These are phyloP conservation scores for Aureobasidium zeae DNA, from an alignment of 2,329 filamentous ascomycete genomes.

Conservation along the genomic window DNA sequence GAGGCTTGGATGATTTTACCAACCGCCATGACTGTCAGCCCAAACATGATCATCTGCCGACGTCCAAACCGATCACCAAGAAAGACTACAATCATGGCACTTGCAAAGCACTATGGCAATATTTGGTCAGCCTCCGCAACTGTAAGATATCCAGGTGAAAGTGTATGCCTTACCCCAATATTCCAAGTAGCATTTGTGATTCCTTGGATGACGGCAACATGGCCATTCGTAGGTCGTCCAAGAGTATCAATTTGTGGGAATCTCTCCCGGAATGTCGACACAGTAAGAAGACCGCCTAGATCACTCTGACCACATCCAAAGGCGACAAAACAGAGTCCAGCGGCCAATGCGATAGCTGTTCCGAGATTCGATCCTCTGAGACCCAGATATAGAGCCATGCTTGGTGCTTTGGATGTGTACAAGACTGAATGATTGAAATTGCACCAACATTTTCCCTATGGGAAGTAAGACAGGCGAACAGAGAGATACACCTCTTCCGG, in stretches of 20 bases:
- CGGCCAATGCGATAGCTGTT: conserved; percentile 19
- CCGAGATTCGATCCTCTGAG: conserved; percentile 18
- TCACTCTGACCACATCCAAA: conserved; percentile 56
- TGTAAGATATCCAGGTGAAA: not conserved
- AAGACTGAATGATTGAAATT: conserved; percentile 1
- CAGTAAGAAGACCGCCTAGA: conserved; percentile 50
- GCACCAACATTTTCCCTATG: conserved; percentile 1
- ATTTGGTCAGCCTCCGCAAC: conserved; percentile 1
- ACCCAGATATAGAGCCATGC: conserved; percentile 20
- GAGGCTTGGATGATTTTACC: conserved; percentile 51
- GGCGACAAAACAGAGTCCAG: conserved; percentile 25
- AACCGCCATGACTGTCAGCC: conserved; percentile 48
- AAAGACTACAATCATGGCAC: conserved; percentile 35
- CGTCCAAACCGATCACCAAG: conserved; percentile 52
- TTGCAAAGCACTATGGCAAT: conserved; percentile 31
- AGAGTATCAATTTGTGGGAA: conserved; percentile 36
- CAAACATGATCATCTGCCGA: conserved; percentile 50
- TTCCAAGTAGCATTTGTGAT: conserved; percentile 34
- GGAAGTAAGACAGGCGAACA: conserved; percentile 4
- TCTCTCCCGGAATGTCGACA: conserved; percentile 48
- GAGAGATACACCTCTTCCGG: conserved; percentile 1
- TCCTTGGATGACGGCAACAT: conserved; percentile 36
- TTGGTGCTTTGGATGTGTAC: not conserved
- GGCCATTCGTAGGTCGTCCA: conserved; percentile 27
- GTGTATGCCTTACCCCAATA: conserved; percentile 24